A percentile compares a stretch with the other conserved stretches of the same genome.
Evolutionary conservation across 164 flowering plant genomes (phyloP).

Genomic region (Houttuynia cordata): DNA sequence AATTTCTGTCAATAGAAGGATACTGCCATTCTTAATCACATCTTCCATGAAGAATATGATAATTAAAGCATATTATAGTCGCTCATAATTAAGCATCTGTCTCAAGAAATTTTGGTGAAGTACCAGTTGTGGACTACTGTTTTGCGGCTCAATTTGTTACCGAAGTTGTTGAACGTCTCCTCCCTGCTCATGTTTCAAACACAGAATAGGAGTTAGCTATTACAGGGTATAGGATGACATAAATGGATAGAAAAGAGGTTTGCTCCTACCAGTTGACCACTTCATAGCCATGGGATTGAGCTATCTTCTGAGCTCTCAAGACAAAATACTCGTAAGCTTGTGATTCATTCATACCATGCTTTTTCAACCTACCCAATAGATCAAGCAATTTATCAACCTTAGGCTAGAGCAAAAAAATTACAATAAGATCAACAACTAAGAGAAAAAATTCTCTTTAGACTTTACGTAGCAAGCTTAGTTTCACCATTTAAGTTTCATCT

Average conservation of each 20-base stretch:
- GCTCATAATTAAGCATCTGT: neutral
- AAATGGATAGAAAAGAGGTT: neutral
- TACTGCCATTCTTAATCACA: neutral
- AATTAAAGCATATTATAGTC: neutral
- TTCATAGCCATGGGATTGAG: conserved; percentile 74
- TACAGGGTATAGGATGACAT: neutral
- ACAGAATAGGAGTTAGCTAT: neutral
- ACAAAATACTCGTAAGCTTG: conserved; percentile 75
- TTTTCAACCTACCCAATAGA: conserved; percentile 41
- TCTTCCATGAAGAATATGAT: neutral
- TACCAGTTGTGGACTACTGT: conserved; percentile 91
- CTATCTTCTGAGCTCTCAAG: conserved; percentile 69
- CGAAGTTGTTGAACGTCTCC: conserved; percentile 81
- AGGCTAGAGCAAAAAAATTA: too few species aligned
- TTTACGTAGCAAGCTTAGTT: neutral
- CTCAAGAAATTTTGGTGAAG: neutral
- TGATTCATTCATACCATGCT: conserved; percentile 31
- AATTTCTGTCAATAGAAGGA: neutral
- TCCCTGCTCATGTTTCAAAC: conserved; percentile 44
- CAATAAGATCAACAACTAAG: too few species aligned
- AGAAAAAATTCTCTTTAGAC: too few species aligned
- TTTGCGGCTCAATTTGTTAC: conserved; percentile 49
- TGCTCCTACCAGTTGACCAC: conserved; percentile 61
- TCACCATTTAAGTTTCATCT: neutral
- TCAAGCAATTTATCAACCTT: too few species aligned